Base-by-base conservation (phyloP, 371 early-diverging fungal species). In the Mortierella sp. region DNA sequence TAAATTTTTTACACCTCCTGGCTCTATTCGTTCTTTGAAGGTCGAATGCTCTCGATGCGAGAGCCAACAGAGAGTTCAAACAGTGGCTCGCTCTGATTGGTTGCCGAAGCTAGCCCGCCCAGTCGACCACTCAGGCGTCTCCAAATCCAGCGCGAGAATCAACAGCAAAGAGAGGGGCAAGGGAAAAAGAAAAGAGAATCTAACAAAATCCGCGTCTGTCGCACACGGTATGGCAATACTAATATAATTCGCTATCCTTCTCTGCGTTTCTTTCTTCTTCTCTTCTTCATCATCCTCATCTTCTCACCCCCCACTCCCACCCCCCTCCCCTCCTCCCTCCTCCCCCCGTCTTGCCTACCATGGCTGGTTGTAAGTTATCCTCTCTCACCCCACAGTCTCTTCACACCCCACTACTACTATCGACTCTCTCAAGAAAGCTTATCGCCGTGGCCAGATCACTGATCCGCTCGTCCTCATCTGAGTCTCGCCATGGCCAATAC, bases 331-430 rank as follows among this genome's bases (percentile, higher is more conserved):
- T 48, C 54, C 73, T 54, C 21, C 70, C 46, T 43, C 51, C 21
- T 46, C 70, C 79, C 49, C 48, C 78, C 70, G 56, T 76, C 70
- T 71, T 48, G 60, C 21, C 58, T 70, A 77, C 80, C 71, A 86
- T 82, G 84, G 82, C 82, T 79, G 87, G 87, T 68, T 82, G 87
- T 86, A 86, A 86, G 87, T 86, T 55, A n/a, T 32, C 65, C 11
- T n/a, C 43, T 21, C 55, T 56, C 56, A 41, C 41, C 41, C 41
- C 41, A 41, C 41, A 41, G 41, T 49, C 14, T 51, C 51, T 29
- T 41, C 41, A 41, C 41, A 41, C 41, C 58, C 14, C 27, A 58
- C 27, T 12, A 27, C 27, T 7, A n/a, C 3, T 8, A 27, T 12
- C 12, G 27, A n/a, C 58, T 58, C 27, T 56, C 12, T 32, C 27